Evolutionary conservation across 305 asterid species (phyloP).

Genomic region (Fraxinus sp.): DNA sequence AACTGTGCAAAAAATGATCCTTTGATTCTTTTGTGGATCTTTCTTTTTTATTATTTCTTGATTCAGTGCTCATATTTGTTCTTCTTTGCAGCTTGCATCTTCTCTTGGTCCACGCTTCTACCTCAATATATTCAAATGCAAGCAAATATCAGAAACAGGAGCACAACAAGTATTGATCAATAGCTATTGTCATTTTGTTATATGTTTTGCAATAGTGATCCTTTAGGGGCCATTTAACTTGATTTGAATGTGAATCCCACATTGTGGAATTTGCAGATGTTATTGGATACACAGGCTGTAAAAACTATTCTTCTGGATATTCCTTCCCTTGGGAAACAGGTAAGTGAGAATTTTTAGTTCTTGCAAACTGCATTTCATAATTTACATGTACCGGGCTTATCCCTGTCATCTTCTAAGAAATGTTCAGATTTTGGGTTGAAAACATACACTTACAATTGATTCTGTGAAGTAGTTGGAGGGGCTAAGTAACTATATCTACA

Average conservation of each 20-base stretch:
- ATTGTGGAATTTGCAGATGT: conserved; percentile 63
- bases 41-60: conserved; percentile 7
- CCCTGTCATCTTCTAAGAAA: conserved; percentile 4
- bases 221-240: background rate
- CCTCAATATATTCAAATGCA: conserved; percentile 95
- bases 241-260: background rate
- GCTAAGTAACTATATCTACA: background rate
- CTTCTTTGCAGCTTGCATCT: conserved; percentile 80
- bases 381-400: background rate
- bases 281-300: conserved; percentile 95
- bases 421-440: background rate
- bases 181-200: conserved; percentile 16
- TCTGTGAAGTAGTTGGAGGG: background rate
- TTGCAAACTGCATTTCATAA: background rate
- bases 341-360: conserved; percentile 23
- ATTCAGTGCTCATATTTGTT: conserved; percentile 27
- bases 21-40: conserved; percentile 1
- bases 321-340: conserved; percentile 95
- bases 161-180: conserved; percentile 78
- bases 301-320: conserved; percentile 92
- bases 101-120: conserved; percentile 97
- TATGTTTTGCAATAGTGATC: conserved; percentile 7
- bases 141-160: conserved; percentile 98
- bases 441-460: background rate
- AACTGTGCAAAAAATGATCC: background rate